These are phyloP conservation scores for Pythium dissotocum DNA, from an alignment of 352 stramenopile species.

Conservation along the genomic window DNA sequence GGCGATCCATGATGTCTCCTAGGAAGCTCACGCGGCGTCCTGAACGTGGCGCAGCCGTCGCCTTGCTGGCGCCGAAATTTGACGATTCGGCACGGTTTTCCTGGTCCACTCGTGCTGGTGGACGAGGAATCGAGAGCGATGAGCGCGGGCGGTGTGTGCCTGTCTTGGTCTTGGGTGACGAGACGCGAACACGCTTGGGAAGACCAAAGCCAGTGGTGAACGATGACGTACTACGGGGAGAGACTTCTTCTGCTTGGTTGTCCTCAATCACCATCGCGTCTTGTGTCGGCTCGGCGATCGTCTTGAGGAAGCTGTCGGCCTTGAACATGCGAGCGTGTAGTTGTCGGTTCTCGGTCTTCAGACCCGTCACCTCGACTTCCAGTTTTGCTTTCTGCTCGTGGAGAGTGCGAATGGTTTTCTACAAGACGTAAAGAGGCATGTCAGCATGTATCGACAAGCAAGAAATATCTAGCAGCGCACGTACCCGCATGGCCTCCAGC, in stretches of 20 bases:
- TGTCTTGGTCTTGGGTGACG: slow-evolving; percentile 15
- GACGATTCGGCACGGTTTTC: slow-evolving; percentile 25
- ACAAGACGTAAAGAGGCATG: too few species aligned
- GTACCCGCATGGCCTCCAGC: slow-evolving; percentile 33
- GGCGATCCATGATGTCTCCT: background rate
- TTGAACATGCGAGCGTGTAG: slow-evolving; percentile 27
- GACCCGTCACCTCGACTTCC: slow-evolving; percentile 28
- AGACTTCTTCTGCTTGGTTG: background rate
- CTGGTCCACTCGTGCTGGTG: slow-evolving; percentile 12
- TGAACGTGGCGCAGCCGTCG: background rate
- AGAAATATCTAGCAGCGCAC: slow-evolving; percentile 8
- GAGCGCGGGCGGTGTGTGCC: slow-evolving; percentile 6
- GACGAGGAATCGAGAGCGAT: slow-evolving; percentile 7
- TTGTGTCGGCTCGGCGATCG: slow-evolving; percentile 14
- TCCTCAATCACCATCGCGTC: background rate
- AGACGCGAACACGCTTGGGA: slow-evolving; percentile 25
- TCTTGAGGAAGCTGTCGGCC: slow-evolving; percentile 28
- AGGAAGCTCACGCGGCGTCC: slow-evolving; percentile 6
- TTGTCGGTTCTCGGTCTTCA: slow-evolving; percentile 33
- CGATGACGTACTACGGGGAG: background rate
- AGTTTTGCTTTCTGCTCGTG: slow-evolving; percentile 35
- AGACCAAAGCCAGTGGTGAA: slow-evolving; percentile 2
- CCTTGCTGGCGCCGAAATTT: slow-evolving; percentile 11
- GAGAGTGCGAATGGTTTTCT: slow-evolving; percentile 37
- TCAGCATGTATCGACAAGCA: background rate